Evolutionary conservation across 78 protist species (phyloP), one percentile per base, ranked within the genome.

Genomic region (Speleostelium caveatum): DNA sequence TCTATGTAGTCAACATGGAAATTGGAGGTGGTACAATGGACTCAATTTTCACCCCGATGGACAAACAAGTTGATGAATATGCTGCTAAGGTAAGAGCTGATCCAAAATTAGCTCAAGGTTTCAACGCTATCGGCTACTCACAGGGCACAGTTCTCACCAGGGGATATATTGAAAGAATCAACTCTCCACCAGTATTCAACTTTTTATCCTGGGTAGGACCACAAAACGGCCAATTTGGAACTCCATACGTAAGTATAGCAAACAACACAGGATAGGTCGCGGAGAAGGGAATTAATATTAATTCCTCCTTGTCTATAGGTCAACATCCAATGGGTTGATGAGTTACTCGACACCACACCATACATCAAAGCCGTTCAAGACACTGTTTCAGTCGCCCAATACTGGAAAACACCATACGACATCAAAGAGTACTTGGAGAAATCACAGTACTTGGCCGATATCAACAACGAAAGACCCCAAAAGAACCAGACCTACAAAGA

Each of bases 51-150:
- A 86, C 63, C 67, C 28, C 42, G 16, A 75, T 83, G 71, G 90
- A 94, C 5, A 30, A 33, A 12, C 94, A 88, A 61, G 87, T 78
- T 55, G 93, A 65, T 38, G 66, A 33, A 28, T 78, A 59, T 26
- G 55, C 78, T 3, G 22, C 38, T 30, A 21, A 67, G n/a, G 61
- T 94, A 38, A 28, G 16, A 55, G 56, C 73, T 2, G 96, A 95
- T 69, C 93, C 96, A 61, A 86, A 76, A 19, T 80, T 95, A 28
- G 75, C 61, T 0, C 49, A 79, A 36, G 87, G 89, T 71, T 89
- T 95, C 92, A 95, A 95, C 56, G 94, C 95, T 3, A 86, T 95
- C 38, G 96, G 96, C 66, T 95, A 91, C 74, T 86, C 94, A 17
- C 96, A 75, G 21, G 85, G 91, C 33, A 83, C 80, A 32, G 35